Conservation (phyloP, 2,329 filamentous ascomycete species). For the Tetracladium maxilliforme region DNA sequence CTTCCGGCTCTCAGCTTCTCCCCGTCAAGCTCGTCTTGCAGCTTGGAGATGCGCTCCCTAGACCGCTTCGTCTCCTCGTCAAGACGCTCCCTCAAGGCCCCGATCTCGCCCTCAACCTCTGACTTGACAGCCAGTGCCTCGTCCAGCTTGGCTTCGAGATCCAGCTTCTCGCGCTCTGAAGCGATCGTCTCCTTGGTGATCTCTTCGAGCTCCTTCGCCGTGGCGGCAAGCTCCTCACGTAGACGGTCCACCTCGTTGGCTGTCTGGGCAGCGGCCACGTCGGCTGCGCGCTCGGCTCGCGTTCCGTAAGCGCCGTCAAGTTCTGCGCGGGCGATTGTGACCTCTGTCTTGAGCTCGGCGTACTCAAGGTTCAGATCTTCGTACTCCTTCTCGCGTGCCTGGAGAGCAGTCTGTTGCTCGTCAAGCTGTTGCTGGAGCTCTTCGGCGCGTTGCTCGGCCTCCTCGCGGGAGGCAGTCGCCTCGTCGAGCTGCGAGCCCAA, state of each 20-base stretch:
- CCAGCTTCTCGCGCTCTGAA: constrained; percentile 51
- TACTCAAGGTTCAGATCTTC: constrained; percentile 46
- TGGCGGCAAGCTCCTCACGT: constrained; percentile 46
- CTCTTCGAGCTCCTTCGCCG: constrained; percentile 54
- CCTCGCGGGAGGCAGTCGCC: constrained; percentile 8
- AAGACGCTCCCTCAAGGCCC: constrained; percentile 39
- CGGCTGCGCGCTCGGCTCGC: constrained; percentile 53
- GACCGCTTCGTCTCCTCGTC: constrained; percentile 25
- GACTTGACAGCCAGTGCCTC: constrained; percentile 47
- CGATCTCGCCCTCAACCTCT: constrained; percentile 52
- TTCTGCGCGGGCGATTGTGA: constrained; percentile 83
- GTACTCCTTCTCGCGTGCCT: constrained; percentile 29
- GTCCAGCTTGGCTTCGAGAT: constrained; percentile 49
- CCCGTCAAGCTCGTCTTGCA: constrained; percentile 14
- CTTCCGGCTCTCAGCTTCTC: constrained; percentile 1
- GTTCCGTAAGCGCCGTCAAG: constrained; percentile 87
- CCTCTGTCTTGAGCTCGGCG: constrained; percentile 55
- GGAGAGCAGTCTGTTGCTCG: constrained; percentile 15
- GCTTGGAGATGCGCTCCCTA: constrained; percentile 17
- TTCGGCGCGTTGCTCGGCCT: constrained; percentile 6
- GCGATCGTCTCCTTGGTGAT: constrained; percentile 57
- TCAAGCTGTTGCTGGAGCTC: constrained; percentile 16
- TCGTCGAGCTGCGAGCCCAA: constrained; percentile 4
- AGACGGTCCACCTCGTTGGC: constrained; percentile 26
- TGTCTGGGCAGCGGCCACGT: constrained; percentile 37